Evolutionary conservation across 1,284 basidiomycete genomes (phyloP).

Genomic region (Ceraceosorus guamensis): DNA sequence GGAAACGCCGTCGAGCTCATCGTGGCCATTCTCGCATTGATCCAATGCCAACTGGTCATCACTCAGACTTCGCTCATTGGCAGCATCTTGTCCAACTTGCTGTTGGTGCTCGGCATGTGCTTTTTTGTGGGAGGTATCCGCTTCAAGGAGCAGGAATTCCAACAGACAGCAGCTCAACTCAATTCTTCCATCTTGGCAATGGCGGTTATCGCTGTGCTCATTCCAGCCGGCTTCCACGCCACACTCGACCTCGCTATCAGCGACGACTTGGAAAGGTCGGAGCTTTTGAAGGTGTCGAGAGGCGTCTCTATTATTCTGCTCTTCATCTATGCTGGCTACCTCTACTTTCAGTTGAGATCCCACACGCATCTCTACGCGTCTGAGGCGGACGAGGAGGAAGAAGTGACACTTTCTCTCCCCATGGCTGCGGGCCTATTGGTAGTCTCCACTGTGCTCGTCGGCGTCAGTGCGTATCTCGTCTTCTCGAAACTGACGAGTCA

Average conservation of each 20-base stretch:
- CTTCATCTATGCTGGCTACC: slow-evolving; percentile 38
- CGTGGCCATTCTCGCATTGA: slow-evolving; percentile 40
- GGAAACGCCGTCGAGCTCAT: slow-evolving; percentile 42
- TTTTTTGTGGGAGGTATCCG: slow-evolving; percentile 39
- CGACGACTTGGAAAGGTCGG: slow-evolving; percentile 24
- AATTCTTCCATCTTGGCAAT: slow-evolving; percentile 33
- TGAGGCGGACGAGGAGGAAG: slow-evolving; percentile 27
- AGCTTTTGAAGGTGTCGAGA: slow-evolving; percentile 34
- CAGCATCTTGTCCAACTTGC: slow-evolving; percentile 34
- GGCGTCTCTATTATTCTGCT: slow-evolving; percentile 32
- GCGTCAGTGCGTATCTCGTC: slow-evolving; percentile 14
- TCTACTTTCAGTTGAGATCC: slow-evolving; percentile 16
- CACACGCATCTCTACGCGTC: slow-evolving; percentile 17
- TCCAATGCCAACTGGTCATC: slow-evolving; percentile 38
- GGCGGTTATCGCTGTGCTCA: slow-evolving; percentile 40
- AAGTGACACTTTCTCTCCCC: slow-evolving; percentile 29
- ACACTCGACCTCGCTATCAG: slow-evolving; percentile 23
- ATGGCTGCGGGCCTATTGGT: slow-evolving; percentile 24
- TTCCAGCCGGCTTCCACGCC: slow-evolving; percentile 38
- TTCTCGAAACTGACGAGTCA: no score
- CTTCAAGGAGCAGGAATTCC: slow-evolving; percentile 22
- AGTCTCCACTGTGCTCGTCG: slow-evolving; percentile 27
- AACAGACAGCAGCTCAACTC: slow-evolving; percentile 23
- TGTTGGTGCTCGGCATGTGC: slow-evolving; percentile 37
- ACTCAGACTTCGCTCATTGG: slow-evolving; percentile 38